Conservation (phyloP, 2,329 filamentous ascomycete species). For the Paramyrothecium roridum region DNA sequence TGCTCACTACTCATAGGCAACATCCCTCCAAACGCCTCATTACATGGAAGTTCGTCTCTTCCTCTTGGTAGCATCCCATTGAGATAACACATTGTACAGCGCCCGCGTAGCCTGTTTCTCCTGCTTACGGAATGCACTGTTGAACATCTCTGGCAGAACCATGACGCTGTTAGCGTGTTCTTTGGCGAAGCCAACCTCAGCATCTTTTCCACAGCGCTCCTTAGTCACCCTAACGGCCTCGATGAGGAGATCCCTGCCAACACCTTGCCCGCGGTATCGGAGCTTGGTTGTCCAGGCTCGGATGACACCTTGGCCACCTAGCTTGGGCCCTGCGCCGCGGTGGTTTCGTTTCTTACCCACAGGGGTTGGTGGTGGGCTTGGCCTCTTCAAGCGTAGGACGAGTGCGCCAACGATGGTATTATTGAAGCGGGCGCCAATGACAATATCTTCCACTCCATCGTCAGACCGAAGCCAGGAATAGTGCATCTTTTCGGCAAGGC, state of each 20-base stretch:
- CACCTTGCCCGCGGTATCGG: slow-evolving; percentile 65
- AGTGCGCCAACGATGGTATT: slow-evolving; percentile 67
- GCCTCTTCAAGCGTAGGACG: slow-evolving; percentile 60
- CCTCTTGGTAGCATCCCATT: slow-evolving; percentile 43
- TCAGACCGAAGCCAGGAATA: slow-evolving; percentile 56
- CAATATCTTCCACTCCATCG: slow-evolving; percentile 46
- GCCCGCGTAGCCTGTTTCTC: slow-evolving; percentile 56
- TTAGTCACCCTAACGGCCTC: slow-evolving; percentile 68
- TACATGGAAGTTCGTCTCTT: slow-evolving; percentile 36
- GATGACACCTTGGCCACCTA: slow-evolving; percentile 66
- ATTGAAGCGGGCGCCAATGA: slow-evolving; percentile 67
- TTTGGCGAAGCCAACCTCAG: slow-evolving; percentile 67
- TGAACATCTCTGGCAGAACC: slow-evolving; percentile 62
- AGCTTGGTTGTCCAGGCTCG: slow-evolving; percentile 78
- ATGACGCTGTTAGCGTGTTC: slow-evolving; percentile 73
- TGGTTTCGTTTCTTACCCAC: slow-evolving; percentile 30
- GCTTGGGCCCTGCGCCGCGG: slow-evolving; percentile 36
- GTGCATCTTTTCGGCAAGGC: slow-evolving; percentile 56
- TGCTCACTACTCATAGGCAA: neutral
- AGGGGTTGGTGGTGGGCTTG: slow-evolving; percentile 22
- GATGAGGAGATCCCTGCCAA: slow-evolving; percentile 70
- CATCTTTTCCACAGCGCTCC: slow-evolving; percentile 65
- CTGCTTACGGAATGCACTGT: slow-evolving; percentile 53
- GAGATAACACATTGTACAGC: slow-evolving; percentile 47
- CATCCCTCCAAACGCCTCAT: neutral